Conservation (phyloP, 345 rosid species). For the Melastoma malabathricum region DNA sequence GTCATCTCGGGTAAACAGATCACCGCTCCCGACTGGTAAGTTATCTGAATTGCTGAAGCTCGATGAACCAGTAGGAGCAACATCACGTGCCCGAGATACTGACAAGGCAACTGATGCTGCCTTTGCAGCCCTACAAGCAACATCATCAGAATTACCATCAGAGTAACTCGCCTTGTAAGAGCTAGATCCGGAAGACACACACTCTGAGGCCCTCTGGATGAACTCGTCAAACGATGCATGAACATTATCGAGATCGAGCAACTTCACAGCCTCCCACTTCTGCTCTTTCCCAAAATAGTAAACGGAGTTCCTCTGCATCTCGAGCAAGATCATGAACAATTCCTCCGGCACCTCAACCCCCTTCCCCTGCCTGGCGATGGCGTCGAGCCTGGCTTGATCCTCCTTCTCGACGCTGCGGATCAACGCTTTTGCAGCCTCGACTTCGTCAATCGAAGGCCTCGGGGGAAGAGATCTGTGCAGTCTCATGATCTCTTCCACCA, state of each 20-base stretch:
- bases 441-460: constrained; percentile 67
- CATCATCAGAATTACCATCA: constrained; percentile 17
- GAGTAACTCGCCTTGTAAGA: constrained; percentile 13
- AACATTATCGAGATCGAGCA: constrained; percentile 63
- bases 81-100: background rate
- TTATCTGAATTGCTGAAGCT: constrained; percentile 20
- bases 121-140: background rate
- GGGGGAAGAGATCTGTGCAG: constrained; percentile 68
- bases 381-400: constrained; percentile 46
- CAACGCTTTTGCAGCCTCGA: constrained; percentile 55
- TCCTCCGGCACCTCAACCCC: constrained; percentile 50
- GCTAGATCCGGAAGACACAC: constrained; percentile 35
- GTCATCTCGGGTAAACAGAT: constrained; percentile 52
- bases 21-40: constrained; percentile 17
- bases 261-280: constrained; percentile 50
- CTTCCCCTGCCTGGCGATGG: constrained; percentile 38
- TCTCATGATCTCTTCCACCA: constrained; percentile 75
- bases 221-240: constrained; percentile 63
- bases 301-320: constrained; percentile 58
- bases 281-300: constrained; percentile 53
- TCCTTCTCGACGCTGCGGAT: constrained; percentile 68
- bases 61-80: constrained; percentile 10
- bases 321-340: constrained; percentile 50
- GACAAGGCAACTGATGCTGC: constrained; percentile 1
- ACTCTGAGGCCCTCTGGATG: constrained; percentile 73